Evolutionary conservation across 148 eudicot genomes (phyloP).

Genomic region (Spergularia bocconei): DNA sequence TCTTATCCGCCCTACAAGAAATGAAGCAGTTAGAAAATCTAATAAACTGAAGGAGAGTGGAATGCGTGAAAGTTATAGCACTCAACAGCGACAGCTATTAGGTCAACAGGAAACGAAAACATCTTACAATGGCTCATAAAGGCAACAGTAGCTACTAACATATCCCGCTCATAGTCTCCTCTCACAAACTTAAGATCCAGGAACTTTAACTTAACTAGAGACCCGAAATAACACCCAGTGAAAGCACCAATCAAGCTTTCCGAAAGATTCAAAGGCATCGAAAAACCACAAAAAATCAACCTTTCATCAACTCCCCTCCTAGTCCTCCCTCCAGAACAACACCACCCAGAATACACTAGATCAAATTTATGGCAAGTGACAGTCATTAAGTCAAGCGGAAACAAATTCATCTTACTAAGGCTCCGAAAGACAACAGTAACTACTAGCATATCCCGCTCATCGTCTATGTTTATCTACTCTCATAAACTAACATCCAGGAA

Average conservation of each 20-base stretch:
- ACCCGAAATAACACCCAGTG: too few species aligned
- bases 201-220: too few species aligned
- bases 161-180: too few species aligned
- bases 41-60: not conserved
- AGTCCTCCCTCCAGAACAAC: not conserved
- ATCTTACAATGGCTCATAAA: not conserved
- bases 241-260: too few species aligned
- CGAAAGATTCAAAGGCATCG: too few species aligned
- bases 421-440: not conserved
- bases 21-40: constrained; percentile 10
- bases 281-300: too few species aligned
- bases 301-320: too few species aligned
- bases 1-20: constrained; percentile 72
- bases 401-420: not conserved
- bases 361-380: not conserved
- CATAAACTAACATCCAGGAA: too few species aligned
- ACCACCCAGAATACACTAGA: not conserved
- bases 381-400: not conserved
- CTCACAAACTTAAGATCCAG: too few species aligned
- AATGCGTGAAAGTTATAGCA: not conserved
- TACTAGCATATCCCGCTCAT: too few species aligned
- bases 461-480: too few species aligned
- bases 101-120: not conserved
- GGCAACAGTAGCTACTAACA: not conserved
- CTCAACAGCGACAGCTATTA: not conserved